Evolutionary conservation across 1,284 basidiomycete genomes (phyloP).

Genomic region (Golubevia pallescens): DNA sequence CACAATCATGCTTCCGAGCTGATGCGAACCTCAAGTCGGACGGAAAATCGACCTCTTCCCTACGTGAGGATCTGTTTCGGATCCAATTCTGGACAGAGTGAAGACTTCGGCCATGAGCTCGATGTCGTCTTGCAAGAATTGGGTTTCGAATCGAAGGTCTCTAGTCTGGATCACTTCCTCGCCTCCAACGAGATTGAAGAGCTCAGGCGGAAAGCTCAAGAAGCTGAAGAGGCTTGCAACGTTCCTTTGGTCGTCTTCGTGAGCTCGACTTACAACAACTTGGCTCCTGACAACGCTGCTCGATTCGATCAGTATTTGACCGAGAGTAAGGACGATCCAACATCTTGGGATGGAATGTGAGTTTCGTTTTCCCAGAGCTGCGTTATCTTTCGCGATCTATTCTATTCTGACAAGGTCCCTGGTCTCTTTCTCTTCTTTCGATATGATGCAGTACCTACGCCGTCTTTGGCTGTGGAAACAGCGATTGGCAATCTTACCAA

Average conservation of each 20-base stretch:
- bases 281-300: not conserved
- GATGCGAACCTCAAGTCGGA: not conserved
- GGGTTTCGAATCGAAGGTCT: not conserved
- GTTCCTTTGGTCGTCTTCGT: not conserved
- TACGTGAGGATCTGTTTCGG: not conserved
- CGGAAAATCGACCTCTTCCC: not conserved
- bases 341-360: not conserved
- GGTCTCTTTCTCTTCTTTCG: not conserved
- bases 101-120: constrained; percentile 2
- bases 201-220: not conserved
- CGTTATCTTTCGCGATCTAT: no score
- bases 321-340: not conserved
- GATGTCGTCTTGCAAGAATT: not conserved
- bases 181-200: not conserved
- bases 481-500: no score
- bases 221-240: not conserved
- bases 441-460: no score
- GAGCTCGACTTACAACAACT: not conserved
- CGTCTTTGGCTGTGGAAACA: no score
- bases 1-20: not conserved
- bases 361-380: not conserved
- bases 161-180: constrained; percentile 1
- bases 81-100: not conserved
- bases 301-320: not conserved
- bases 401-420: not conserved